Base-by-base conservation (phyloP, 2,329 filamentous ascomycete species). In the Immersiporthe knoxdaviesiana region DNA sequence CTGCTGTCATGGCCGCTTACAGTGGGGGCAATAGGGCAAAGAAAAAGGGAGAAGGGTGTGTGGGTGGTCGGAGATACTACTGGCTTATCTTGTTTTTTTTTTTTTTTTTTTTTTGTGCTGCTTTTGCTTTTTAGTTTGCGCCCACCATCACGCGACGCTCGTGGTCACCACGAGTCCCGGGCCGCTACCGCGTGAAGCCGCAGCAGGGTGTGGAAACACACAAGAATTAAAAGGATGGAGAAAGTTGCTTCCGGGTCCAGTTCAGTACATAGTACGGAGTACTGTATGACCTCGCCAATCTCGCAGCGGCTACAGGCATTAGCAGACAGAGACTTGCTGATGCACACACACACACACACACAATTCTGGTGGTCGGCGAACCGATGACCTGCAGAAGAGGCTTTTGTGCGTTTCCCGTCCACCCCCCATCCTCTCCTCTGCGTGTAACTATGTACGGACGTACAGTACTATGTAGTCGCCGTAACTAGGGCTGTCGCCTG, bases 241-340 rank as follows among this genome's bases (percentile, higher is more conserved):
- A 47, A 67, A 65, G 16, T 47, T 54, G 67, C 60, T 30, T 63
- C 64, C 63, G 69, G 62, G 50, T 56, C 50, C 62, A 59, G 65
- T 69, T 74, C 75, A n/a, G n/a, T n/a, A n/a, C n/a, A n/a, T n/a
- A n/a, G n/a, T n/a, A n/a, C n/a, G n/a, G n/a, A n/a, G n/a, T n/a
- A n/a, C 56, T 68, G 75, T 75, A 76, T 75, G 67, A 77, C 75
- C 72, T 79, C 78, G 78, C 78, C 74, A 79, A 80, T 79, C 78
- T 79, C 69, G 78, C 78, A 79, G 73, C 69, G 70, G 74, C 66
- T 67, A 67, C 35, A 54, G 64, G 67, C 67, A 67, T 65, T 65
- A n/a, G 35, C 35, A 8, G 35, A 8, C 4, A 10, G 14, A 59
- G 32, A 65, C 66, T n/a, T n/a, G n/a, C n/a, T n/a, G 61, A 68